A percentile compares a stretch with the other conserved stretches of the same genome.
These are phyloP conservation scores for Penicillium sp. DNA, from an alignment of 2,329 filamentous ascomycete species.

Conservation along the genomic window DNA sequence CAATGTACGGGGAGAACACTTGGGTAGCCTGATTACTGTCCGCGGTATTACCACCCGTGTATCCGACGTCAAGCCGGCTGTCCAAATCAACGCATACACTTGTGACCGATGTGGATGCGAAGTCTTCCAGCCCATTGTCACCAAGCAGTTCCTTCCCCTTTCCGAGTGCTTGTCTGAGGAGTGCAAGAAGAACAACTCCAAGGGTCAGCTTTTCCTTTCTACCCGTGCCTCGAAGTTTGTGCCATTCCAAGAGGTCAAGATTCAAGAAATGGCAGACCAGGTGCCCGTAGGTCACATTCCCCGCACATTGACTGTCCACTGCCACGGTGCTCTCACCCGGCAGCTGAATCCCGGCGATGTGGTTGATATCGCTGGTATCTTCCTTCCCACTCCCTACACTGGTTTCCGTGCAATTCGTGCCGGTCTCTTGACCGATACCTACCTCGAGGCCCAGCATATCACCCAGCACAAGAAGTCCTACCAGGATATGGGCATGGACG, in stretches of 20 bases:
- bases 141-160: slow-evolving; percentile 86
- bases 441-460: slow-evolving; percentile 89
- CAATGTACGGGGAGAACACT: slow-evolving; percentile 86
- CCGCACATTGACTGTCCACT: slow-evolving; percentile 82
- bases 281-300: slow-evolving; percentile 98
- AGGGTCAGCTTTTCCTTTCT: slow-evolving; percentile 89
- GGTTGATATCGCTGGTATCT: slow-evolving; percentile 90
- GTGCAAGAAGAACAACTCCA: slow-evolving; percentile 85
- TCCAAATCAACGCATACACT: slow-evolving; percentile 97
- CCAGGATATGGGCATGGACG: slow-evolving; percentile 83
- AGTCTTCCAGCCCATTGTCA: slow-evolving; percentile 92
- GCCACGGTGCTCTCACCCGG: slow-evolving; percentile 80
- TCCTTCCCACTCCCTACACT: slow-evolving; percentile 96
- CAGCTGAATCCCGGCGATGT: slow-evolving; percentile 92
- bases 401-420: slow-evolving; percentile 97
- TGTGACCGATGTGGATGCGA: slow-evolving; percentile 96
- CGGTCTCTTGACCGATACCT: slow-evolving; percentile 94
- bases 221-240: slow-evolving; percentile 96
- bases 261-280: slow-evolving; percentile 98
- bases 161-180: slow-evolving; percentile 85
- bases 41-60: slow-evolving; percentile 92
- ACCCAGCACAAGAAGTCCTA: slow-evolving; percentile 98
- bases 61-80: slow-evolving; percentile 94
- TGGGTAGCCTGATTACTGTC: slow-evolving; percentile 90
- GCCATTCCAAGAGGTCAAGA: slow-evolving; percentile 97